Conservation (phyloP, 2,329 filamentous ascomycete genomes). For the Ampelomyces quisqualis region DNA sequence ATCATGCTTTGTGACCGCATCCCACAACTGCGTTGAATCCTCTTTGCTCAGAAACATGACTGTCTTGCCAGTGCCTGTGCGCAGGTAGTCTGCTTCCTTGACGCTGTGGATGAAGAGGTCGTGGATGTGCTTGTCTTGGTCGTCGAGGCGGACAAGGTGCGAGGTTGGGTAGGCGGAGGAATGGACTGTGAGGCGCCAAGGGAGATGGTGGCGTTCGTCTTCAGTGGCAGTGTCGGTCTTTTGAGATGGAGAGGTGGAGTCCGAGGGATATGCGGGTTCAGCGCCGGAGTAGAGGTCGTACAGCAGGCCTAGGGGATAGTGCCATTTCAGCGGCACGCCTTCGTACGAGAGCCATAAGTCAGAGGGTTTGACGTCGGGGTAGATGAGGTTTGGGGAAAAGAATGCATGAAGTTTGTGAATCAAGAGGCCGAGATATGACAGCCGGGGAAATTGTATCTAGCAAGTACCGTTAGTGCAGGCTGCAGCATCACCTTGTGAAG, state of each 20-base stretch:
- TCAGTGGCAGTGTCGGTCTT: slow-evolving; percentile 21
- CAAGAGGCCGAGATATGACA: slow-evolving; percentile 69
- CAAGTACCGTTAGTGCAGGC: too few species aligned
- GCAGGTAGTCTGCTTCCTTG: slow-evolving; percentile 81
- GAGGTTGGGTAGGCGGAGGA: slow-evolving; percentile 60
- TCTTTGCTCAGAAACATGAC: slow-evolving; percentile 88
- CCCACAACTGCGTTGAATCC: slow-evolving; percentile 80
- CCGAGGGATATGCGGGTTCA: slow-evolving; percentile 45
- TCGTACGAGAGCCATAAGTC: slow-evolving; percentile 68
- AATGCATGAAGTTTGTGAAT: slow-evolving; percentile 63
- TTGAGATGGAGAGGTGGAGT: slow-evolving; percentile 12
- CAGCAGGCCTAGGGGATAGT: slow-evolving; percentile 68
- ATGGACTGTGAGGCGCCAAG: slow-evolving; percentile 65
- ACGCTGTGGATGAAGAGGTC: slow-evolving; percentile 70
- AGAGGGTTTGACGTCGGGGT: slow-evolving; percentile 54
- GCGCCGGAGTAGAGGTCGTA: slow-evolving; percentile 68
- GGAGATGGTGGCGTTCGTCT: slow-evolving; percentile 39
- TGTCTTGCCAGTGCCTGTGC: slow-evolving; percentile 83
- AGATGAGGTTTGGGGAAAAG: slow-evolving; percentile 60
- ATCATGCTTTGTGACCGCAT: slow-evolving; percentile 76
- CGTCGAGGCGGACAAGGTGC: slow-evolving; percentile 59
- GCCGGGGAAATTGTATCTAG: slow-evolving; percentile 62
- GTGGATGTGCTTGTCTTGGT: slow-evolving; percentile 57
- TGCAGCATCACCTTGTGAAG: slow-evolving; percentile 1
- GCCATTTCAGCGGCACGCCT: slow-evolving; percentile 69